phyloP scores from a whole-genome alignment of 78 protist genomes.

The Dictyostelium firmibasis region DNA sequence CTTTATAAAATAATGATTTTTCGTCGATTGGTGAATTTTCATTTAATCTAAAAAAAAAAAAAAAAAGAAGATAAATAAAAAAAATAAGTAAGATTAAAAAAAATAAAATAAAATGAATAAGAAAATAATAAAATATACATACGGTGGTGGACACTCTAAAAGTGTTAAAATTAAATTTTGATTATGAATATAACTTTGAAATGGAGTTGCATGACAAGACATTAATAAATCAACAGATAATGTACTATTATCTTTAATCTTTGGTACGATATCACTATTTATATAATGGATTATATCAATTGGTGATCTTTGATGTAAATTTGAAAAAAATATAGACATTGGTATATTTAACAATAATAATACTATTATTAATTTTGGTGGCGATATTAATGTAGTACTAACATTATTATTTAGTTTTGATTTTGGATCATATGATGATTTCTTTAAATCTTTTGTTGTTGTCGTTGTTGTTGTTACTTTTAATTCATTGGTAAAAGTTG shows the following conservation, averaged over 20 bases:
- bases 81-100: too few relatives aligned
- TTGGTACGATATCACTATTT: conserved; percentile 11
- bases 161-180: conserved; percentile 38
- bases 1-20: conserved; percentile 13
- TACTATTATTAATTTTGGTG: conserved; percentile 5
- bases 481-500: not conserved
- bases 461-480: not conserved
- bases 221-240: conserved; percentile 69
- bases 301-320: conserved; percentile 71
- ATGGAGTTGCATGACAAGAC: conserved; percentile 91
- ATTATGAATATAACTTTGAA: conserved; percentile 78
- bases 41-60: not conserved
- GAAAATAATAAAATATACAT: not conserved
- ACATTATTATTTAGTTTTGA: not conserved
- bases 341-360: conserved; percentile 43
- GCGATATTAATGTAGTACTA: not conserved
- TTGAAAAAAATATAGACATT: conserved; percentile 64
- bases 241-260: not conserved
- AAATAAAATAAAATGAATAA: not conserved
- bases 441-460: not conserved
- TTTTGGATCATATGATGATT: not conserved
- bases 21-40: conserved; percentile 11
- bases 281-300: conserved; percentile 65
- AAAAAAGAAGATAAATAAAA: too few relatives aligned
- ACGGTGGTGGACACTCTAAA: conserved; percentile 79